Percentiles rank a stretch among this genome's conserved stretches.
Evolutionary conservation across 1,284 basidiomycete species (phyloP).

Genomic region (Austropuccinia psidii): DNA sequence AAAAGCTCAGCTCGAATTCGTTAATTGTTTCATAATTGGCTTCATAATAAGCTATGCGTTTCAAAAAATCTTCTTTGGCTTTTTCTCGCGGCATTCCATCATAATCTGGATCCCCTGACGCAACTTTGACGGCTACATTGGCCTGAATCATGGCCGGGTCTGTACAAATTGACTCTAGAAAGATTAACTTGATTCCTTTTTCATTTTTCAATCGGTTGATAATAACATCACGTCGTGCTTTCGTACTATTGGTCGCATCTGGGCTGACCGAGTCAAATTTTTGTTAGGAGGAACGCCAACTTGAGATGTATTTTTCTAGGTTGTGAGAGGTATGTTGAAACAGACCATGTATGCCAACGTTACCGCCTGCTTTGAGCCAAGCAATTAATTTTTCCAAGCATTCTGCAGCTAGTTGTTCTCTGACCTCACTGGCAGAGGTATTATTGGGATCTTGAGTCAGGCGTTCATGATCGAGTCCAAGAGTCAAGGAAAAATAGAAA

Average conservation of each 20-base stretch:
- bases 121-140: conserved; percentile 92
- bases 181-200: conserved; percentile 80
- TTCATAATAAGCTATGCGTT: conserved; percentile 87
- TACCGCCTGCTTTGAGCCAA: conserved; percentile 86
- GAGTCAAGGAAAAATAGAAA: neutral
- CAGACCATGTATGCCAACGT: conserved; percentile 83
- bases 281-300: neutral
- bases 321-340: neutral
- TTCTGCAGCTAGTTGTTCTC: conserved; percentile 81
- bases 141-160: conserved; percentile 88
- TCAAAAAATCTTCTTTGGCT: conserved; percentile 81
- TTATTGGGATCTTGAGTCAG: conserved; percentile 64
- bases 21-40: conserved; percentile 86
- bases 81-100: conserved; percentile 74
- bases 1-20: conserved; percentile 50
- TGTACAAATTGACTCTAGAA: conserved; percentile 88
- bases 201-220: conserved; percentile 68
- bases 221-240: conserved; percentile 66
- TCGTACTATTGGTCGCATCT: conserved; percentile 85
- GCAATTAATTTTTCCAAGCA: conserved; percentile 88
- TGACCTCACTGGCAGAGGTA: conserved; percentile 63
- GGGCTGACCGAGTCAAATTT: neutral
- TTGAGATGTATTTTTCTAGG: neutral
- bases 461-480: neutral
- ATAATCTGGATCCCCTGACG: conserved; percentile 95